Evolutionary conservation across 352 stramenopile species (phyloP).

Genomic region (Phytophthora foliorum): DNA sequence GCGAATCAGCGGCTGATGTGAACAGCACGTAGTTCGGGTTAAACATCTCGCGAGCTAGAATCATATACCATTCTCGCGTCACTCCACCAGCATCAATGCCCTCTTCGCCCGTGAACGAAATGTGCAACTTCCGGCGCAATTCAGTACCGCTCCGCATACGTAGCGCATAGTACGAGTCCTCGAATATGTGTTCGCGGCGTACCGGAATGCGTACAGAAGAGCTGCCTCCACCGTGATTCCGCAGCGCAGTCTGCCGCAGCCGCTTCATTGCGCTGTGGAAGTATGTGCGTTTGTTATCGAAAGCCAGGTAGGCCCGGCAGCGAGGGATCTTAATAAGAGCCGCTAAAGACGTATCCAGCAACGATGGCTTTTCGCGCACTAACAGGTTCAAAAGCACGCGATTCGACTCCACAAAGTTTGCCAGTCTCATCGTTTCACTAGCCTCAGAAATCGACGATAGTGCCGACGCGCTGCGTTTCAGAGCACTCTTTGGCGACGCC

Average conservation of each 20-base stretch:
- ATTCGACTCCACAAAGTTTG: constrained; percentile 96
- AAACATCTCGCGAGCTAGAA: constrained; percentile 99
- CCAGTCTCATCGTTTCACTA: constrained; percentile 77
- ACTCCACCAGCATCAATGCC: constrained; percentile 99
- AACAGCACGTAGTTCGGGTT: constrained; percentile 99
- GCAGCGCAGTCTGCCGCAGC: constrained; percentile 85
- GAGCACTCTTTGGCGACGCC: constrained; percentile 25
- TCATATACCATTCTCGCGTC: constrained; percentile 99
- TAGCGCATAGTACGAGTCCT: constrained; percentile 99
- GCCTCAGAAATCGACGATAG: constrained; percentile 57
- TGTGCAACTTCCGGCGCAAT: constrained; percentile 97
- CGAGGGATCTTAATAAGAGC: constrained; percentile 96
- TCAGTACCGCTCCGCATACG: constrained; percentile 97
- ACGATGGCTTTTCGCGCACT: constrained; percentile 95
- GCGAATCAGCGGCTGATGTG: constrained; percentile 98
- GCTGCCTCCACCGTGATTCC: constrained; percentile 92
- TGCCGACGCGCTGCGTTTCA: constrained; percentile 52
- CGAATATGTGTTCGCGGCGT: constrained; percentile 97
- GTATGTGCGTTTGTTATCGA: constrained; percentile 99
- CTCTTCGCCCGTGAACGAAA: constrained; percentile 98
- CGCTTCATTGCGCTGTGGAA: constrained; percentile 97
- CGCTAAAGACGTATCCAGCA: constrained; percentile 97
- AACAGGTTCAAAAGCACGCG: constrained; percentile 98
- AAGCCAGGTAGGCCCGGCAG: constrained; percentile 97
- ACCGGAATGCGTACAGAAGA: constrained; percentile 92